Conservation (phyloP, 2,329 filamentous ascomycete species). For the Phaeophleospora eucalypticola region DNA sequence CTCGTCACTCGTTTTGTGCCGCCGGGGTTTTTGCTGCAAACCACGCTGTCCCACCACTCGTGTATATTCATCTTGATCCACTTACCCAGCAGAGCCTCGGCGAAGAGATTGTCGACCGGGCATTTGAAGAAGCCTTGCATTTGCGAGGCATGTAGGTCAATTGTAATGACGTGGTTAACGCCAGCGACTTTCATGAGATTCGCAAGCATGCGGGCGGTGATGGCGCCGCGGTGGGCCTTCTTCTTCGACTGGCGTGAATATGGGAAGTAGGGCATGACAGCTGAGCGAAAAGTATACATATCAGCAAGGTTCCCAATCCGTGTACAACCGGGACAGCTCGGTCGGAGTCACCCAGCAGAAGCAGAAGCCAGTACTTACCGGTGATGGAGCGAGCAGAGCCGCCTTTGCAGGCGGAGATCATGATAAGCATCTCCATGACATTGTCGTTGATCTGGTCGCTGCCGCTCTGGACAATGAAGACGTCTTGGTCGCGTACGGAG, state of each 20-base stretch:
- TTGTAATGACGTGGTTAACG: conserved; percentile 94
- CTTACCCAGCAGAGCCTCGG: conserved; percentile 88
- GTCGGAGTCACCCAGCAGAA: neutral
- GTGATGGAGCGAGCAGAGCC: conserved; percentile 96
- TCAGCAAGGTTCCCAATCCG: conserved; percentile 1
- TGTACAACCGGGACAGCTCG: neutral
- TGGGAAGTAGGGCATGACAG: conserved; percentile 92
- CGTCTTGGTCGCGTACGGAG: conserved; percentile 92
- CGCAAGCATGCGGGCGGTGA: conserved; percentile 94
- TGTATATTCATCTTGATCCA: conserved; percentile 90
- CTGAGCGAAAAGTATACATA: conserved; percentile 42
- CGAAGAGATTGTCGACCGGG: conserved; percentile 94
- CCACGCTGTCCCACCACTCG: conserved; percentile 85
- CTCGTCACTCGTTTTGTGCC: conserved; percentile 97
- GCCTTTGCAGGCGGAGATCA: conserved; percentile 98
- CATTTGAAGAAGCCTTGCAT: conserved; percentile 99
- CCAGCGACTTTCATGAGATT: conserved; percentile 91
- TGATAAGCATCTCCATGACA: conserved; percentile 98
- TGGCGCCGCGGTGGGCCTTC: conserved; percentile 93
- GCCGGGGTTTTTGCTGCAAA: conserved; percentile 96
- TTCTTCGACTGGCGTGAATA: conserved; percentile 99
- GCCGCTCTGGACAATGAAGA: conserved; percentile 97
- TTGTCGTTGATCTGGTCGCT: conserved; percentile 96
- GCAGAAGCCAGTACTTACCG: conserved; percentile 53
- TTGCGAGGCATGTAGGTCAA: conserved; percentile 87